Percentiles rank a stretch among this genome's conserved stretches.
These are phyloP conservation scores for Bonia amplexicaulis DNA, from an alignment of 176 grass and related monocot species.

Conservation along the genomic window DNA sequence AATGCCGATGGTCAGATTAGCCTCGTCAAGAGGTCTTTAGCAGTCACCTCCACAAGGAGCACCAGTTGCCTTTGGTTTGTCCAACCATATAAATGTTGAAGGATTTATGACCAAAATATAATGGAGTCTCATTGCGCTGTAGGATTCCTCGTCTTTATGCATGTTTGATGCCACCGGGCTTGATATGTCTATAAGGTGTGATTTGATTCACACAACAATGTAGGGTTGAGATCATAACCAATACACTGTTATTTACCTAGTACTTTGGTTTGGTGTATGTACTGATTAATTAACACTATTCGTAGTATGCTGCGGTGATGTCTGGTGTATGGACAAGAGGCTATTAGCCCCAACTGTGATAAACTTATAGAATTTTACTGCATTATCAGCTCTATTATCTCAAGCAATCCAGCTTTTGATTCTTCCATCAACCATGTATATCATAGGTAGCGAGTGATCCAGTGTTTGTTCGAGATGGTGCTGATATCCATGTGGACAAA, in stretches of 20 bases:
- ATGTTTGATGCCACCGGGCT: neutral
- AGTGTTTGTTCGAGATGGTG: conserved; percentile 75
- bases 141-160: conserved; percentile 13
- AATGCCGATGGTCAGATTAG: neutral
- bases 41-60: neutral
- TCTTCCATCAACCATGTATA: conserved; percentile 23
- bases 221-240: conserved; percentile 4
- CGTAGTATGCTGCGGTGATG: neutral
- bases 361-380: conserved; percentile 9
- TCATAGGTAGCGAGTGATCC: conserved; percentile 75
- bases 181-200: neutral
- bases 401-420: conserved; percentile 27
- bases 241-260: neutral
- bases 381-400: conserved; percentile 16
- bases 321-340: neutral
- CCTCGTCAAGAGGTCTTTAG: neutral
- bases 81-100: neutral
- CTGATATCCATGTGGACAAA: conserved; percentile 76
- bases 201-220: neutral
- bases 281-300: neutral
- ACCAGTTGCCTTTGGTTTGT: neutral
- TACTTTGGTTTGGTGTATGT: neutral
- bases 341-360: neutral
- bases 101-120: conserved; percentile 1
- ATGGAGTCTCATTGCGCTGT: neutral